These are phyloP conservation scores for Yamadazyma buinensis DNA, from an alignment of 1,139 yeast species.

Conservation along the genomic window DNA sequence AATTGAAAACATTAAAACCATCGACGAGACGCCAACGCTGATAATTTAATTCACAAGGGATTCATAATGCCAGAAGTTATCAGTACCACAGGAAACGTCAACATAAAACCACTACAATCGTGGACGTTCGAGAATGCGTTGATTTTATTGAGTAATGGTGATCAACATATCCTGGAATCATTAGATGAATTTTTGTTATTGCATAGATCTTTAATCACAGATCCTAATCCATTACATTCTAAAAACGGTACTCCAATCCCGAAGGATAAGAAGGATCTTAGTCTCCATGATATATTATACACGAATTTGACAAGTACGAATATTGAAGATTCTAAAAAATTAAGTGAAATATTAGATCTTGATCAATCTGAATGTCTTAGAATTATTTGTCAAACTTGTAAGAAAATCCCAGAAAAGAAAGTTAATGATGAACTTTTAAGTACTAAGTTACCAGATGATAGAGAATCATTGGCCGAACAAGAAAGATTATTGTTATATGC, in stretches of 20 bases:
- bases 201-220: conserved; percentile 28
- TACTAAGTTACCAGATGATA: conserved; percentile 34
- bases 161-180: conserved; percentile 34
- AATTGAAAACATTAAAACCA: not conserved
- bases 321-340: conserved; percentile 35
- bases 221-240: conserved; percentile 32
- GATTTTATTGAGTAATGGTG: conserved; percentile 29
- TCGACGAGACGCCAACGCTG: conserved; percentile 1
- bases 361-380: conserved; percentile 44
- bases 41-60: no score
- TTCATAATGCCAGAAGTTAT: conserved; percentile 8
- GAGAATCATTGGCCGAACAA: conserved; percentile 27
- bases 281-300: conserved; percentile 39
- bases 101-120: conserved; percentile 31
- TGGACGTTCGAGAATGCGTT: conserved; percentile 46
- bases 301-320: conserved; percentile 29
- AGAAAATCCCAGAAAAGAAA: conserved; percentile 32
- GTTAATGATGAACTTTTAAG: conserved; percentile 18
- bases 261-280: conserved; percentile 22
- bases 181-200: conserved; percentile 43
- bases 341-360: conserved; percentile 30
- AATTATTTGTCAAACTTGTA: conserved; percentile 38
- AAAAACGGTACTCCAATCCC: conserved; percentile 1
- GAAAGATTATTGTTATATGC: conserved; percentile 29
- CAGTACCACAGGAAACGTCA: conserved; percentile 3